phyloP scores from a whole-genome alignment of 768 basidiomycete genomes.

The Leccinellum albellum region DNA sequence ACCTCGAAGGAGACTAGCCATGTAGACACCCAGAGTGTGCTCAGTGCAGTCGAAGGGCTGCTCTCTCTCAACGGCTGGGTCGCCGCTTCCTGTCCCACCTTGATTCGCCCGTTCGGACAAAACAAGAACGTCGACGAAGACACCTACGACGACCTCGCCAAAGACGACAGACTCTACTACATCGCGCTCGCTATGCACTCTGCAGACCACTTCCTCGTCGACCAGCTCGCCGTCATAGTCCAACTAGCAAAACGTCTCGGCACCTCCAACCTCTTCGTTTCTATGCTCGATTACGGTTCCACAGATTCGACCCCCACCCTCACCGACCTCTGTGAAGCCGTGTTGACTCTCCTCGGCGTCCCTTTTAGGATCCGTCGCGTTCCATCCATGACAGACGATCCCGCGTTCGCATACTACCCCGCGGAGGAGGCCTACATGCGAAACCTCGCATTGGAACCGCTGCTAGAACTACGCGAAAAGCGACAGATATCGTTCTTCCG shows the following conservation, averaged over 20 bases:
- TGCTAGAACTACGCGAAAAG: conserved; percentile 74
- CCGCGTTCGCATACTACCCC: conserved; percentile 88
- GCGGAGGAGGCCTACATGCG: conserved; percentile 92
- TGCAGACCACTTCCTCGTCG: conserved; percentile 97
- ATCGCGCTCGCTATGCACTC: conserved; percentile 95
- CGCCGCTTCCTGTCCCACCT: conserved; percentile 88
- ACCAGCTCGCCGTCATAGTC: conserved; percentile 96
- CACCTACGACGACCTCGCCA: conserved; percentile 85
- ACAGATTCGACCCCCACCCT: conserved; percentile 93
- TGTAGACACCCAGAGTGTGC: conserved; percentile 86
- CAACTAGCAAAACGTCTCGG: conserved; percentile 92
- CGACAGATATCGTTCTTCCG: conserved; percentile 81
- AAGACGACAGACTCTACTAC: conserved; percentile 84
- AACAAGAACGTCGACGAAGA: conserved; percentile 69
- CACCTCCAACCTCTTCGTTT: conserved; percentile 87
- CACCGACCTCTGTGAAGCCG: conserved; percentile 91
- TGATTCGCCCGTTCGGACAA: conserved; percentile 92
- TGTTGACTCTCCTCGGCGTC: conserved; percentile 87
- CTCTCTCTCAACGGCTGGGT: conserved; percentile 99
- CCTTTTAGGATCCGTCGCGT: conserved; percentile 92
- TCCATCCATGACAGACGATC: conserved; percentile 87
- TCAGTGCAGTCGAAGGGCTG: conserved; percentile 87
- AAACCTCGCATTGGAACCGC: conserved; percentile 88
- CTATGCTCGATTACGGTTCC: conserved; percentile 96
- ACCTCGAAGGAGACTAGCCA: conserved; percentile 78